phyloP scores from a whole-genome alignment of 1,139 yeast species.

The Zygoascus meyerae region DNA sequence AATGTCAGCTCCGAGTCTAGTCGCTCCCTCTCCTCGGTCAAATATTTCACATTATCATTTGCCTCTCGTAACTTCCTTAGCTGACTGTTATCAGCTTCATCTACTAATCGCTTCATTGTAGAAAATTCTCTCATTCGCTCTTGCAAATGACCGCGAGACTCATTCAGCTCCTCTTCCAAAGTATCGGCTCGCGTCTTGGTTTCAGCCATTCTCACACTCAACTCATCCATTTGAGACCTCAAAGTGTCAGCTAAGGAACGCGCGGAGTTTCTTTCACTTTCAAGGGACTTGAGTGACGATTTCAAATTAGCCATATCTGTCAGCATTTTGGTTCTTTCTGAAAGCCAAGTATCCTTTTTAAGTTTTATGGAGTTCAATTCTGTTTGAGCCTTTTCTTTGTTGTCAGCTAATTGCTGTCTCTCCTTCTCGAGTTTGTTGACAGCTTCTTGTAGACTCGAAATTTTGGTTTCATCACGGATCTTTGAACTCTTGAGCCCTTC shows the following conservation, averaged over 20 bases:
- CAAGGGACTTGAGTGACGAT: constrained; percentile 17
- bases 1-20: constrained; percentile 51
- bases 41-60: constrained; percentile 37
- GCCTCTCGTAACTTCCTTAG: constrained; percentile 45
- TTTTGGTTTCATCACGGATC: constrained; percentile 26
- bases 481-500: constrained; percentile 20
- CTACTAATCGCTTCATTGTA: constrained; percentile 60
- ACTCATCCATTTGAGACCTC: constrained; percentile 71
- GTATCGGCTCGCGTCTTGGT: constrained; percentile 54
- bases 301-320: constrained; percentile 18
- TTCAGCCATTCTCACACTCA: constrained; percentile 63
- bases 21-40: constrained; percentile 55
- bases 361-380: constrained; percentile 36
- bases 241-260: constrained; percentile 21
- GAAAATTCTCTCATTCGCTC: constrained; percentile 77
- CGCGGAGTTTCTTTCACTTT: constrained; percentile 20
- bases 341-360: constrained; percentile 21
- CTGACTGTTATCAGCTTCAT: constrained; percentile 61
- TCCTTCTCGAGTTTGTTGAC: constrained; percentile 27
- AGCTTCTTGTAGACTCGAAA: constrained; percentile 24
- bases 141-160: constrained; percentile 62
- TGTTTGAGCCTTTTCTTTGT: constrained; percentile 42
- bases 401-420: constrained; percentile 39
- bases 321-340: constrained; percentile 21
- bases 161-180: constrained; percentile 74